phyloP scores from a whole-genome alignment of 164 flowering plant genomes.

The Vitis riparia region DNA sequence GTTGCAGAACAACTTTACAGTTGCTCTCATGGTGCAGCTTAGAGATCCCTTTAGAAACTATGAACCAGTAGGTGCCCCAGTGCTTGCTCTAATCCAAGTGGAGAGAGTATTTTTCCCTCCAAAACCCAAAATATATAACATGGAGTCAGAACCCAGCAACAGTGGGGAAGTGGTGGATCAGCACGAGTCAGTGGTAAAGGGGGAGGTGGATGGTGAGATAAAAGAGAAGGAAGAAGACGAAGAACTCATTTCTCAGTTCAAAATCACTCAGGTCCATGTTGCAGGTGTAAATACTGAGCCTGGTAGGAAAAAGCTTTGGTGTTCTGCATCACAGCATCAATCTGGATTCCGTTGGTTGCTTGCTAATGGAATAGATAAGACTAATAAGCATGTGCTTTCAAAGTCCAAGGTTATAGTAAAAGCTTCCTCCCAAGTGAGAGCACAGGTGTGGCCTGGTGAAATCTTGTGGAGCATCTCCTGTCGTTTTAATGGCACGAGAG shows the following conservation, averaged over 20 bases:
- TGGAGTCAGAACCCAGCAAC: not conserved
- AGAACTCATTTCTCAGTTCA: slow-evolving; percentile 22
- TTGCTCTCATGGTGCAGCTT: slow-evolving; percentile 47
- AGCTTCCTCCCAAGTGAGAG: slow-evolving; percentile 27
- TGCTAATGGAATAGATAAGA: slow-evolving; percentile 67
- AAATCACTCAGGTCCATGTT: slow-evolving; percentile 59
- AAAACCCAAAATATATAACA: not conserved
- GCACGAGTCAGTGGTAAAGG: not conserved
- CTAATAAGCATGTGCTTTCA: slow-evolving; percentile 43
- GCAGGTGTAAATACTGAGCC: slow-evolving; percentile 58
- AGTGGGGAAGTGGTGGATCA: slow-evolving; percentile 7
- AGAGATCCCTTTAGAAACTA: slow-evolving; percentile 52
- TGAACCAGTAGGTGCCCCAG: slow-evolving; percentile 51
- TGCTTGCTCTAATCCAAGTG: slow-evolving; percentile 50
- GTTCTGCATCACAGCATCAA: slow-evolving; percentile 48
- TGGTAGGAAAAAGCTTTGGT: slow-evolving; percentile 50
- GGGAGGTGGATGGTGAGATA: not conserved
- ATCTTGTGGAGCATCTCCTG: slow-evolving; percentile 59
- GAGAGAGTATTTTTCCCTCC: slow-evolving; percentile 25
- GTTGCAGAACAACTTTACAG: slow-evolving; percentile 36
- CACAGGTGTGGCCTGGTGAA: slow-evolving; percentile 45
- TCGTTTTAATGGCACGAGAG: slow-evolving; percentile 4
- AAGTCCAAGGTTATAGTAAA: slow-evolving; percentile 48
- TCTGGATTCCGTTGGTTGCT: slow-evolving; percentile 86
- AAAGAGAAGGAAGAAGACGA: slow-evolving; percentile 4